Evolutionary conservation across 768 basidiomycete genomes (phyloP).

Genomic region (Leucogyrophana mollusca): DNA sequence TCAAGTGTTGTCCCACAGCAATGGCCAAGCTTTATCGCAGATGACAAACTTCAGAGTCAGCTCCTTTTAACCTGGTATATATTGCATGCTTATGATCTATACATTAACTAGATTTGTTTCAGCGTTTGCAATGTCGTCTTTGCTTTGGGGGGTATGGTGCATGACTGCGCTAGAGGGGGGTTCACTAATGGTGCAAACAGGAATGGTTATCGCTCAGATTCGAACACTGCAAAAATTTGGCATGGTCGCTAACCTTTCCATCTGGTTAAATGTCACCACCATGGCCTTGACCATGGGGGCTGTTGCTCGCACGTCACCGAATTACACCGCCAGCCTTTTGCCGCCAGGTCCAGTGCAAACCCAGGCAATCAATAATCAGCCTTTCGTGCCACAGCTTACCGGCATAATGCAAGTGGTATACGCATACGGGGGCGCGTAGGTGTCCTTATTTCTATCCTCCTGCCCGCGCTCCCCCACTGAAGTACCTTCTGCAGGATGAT

Average conservation of each 20-base stretch:
- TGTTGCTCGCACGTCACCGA: conserved; percentile 53
- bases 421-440: conserved; percentile 50
- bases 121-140: conserved; percentile 56
- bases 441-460: no score
- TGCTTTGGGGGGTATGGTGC: conserved; percentile 33
- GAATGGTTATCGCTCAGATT: conserved; percentile 58
- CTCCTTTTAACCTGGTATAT: no score
- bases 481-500: conserved; percentile 24
- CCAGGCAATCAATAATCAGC: conserved; percentile 13
- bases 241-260: conserved; percentile 45
- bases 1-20: conserved; percentile 30
- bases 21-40: conserved; percentile 54
- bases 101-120: no score
- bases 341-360: conserved; percentile 19
- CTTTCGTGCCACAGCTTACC: conserved; percentile 42
- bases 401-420: conserved; percentile 69
- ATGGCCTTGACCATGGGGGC: conserved; percentile 62
- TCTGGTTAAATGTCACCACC: conserved; percentile 55
- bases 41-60: conserved; percentile 45
- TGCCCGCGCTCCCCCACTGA: no score
- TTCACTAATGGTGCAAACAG: conserved; percentile 25
- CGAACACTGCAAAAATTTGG: conserved; percentile 53
- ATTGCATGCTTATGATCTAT: no score
- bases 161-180: no score
- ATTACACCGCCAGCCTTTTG: conserved; percentile 40